phyloP scores from a whole-genome alignment of 2,329 filamentous ascomycete species.

The Verruconis gallopava region DNA sequence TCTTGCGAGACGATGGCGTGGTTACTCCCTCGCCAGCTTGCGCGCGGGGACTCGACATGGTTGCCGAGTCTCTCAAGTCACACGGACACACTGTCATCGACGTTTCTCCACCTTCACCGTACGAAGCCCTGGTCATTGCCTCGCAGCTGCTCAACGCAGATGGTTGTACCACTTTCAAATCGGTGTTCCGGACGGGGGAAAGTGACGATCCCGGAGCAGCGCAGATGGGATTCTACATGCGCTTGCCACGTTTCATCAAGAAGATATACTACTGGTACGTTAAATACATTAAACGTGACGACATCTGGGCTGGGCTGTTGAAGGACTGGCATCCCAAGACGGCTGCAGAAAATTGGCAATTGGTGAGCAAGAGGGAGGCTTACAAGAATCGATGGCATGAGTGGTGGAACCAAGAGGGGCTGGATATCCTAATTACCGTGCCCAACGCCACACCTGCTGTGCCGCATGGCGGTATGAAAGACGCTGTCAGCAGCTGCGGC shows the following conservation, averaged over 20 bases:
- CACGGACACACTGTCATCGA: constrained; percentile 65
- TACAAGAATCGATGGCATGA: constrained; percentile 70
- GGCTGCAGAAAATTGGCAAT: constrained; percentile 68
- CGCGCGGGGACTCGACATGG: constrained; percentile 57
- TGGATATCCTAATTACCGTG: constrained; percentile 70
- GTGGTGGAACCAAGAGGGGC: constrained; percentile 56
- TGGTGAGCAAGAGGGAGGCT: constrained; percentile 62
- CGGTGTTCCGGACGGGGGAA: constrained; percentile 64
- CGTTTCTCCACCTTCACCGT: constrained; percentile 53
- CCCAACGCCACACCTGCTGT: constrained; percentile 84
- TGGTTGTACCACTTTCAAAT: constrained; percentile 66
- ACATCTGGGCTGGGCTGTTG: constrained; percentile 66
- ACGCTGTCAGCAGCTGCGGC: constrained; percentile 73
- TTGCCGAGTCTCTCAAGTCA: constrained; percentile 52
- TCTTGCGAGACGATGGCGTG: constrained; percentile 69
- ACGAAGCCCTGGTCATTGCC: constrained; percentile 62
- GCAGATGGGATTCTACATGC: constrained; percentile 63
- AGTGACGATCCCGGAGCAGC: constrained; percentile 65
- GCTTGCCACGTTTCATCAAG: constrained; percentile 58
- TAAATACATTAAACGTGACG: constrained; percentile 66
- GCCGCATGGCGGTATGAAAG: constrained; percentile 74
- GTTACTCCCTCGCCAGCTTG: constrained; percentile 82
- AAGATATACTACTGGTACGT: constrained; percentile 84
- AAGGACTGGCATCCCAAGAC: constrained; percentile 60
- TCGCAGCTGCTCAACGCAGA: constrained; percentile 75